These are phyloP conservation scores for Pyrenopolyporus hunteri DNA, from an alignment of 495 filamentous ascomycete genomes.

Conservation along the genomic window DNA sequence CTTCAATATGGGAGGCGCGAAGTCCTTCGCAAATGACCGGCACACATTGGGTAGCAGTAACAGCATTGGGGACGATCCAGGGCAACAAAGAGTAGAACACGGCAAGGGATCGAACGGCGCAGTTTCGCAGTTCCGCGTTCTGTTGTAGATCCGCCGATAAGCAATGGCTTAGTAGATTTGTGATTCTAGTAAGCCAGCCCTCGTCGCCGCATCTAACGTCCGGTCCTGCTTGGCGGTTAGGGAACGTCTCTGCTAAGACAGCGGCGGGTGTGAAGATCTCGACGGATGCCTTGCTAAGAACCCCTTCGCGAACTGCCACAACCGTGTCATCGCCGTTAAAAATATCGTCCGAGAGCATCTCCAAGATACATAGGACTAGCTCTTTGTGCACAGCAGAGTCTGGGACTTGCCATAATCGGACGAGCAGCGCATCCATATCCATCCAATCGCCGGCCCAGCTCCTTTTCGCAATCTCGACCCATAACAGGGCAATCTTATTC, in stretches of 20 bases:
- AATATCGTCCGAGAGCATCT: slow-evolving; percentile 93
- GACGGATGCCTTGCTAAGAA: slow-evolving; percentile 84
- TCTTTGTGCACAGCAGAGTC: slow-evolving; percentile 74
- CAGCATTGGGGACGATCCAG: slow-evolving; percentile 85
- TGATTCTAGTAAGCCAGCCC: slow-evolving; percentile 84
- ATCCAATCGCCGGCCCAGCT: slow-evolving; percentile 91
- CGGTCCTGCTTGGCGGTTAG: slow-evolving; percentile 64
- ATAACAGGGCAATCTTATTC: slow-evolving; percentile 94
- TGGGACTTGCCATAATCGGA: slow-evolving; percentile 74
- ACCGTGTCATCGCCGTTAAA: slow-evolving; percentile 88
- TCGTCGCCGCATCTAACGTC: slow-evolving; percentile 75
- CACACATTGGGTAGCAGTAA: slow-evolving; percentile 71
- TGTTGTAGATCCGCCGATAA: slow-evolving; percentile 66
- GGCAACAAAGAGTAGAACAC: slow-evolving; percentile 75
- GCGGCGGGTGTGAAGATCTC: slow-evolving; percentile 86
- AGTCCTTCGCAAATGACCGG: slow-evolving; percentile 76
- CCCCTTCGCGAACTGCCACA: slow-evolving; percentile 78
- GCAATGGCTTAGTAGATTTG: slow-evolving; percentile 75
- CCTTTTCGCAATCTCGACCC: slow-evolving; percentile 93
- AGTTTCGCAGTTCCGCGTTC: slow-evolving; percentile 67
- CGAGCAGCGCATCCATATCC: slow-evolving; percentile 87
- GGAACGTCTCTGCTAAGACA: slow-evolving; percentile 75
- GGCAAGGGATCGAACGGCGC: slow-evolving; percentile 74
- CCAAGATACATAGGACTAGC: slow-evolving; percentile 81
- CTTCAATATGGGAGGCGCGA: slow-evolving; percentile 70